Base-by-base conservation (phyloP, 73 alveolate species). In the Paramecium caudatum region DNA sequence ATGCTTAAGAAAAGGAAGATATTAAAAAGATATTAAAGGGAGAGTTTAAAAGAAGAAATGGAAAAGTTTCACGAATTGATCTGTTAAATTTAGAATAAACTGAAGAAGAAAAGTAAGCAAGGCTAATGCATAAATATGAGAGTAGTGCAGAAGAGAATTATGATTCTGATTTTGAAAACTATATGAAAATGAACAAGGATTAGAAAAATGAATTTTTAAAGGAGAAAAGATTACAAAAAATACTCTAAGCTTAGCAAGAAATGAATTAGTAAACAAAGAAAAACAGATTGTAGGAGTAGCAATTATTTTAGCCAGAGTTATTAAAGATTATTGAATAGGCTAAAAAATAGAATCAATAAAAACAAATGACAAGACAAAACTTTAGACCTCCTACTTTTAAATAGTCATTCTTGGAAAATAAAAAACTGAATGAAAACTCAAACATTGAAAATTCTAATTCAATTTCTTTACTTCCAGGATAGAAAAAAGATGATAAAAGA, bases 41-140 rank as follows among this genome's bases (percentile, higher is more conserved):
- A 68, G 84, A 68, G 34, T 68, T 34, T 10, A 68, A 37, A 68
- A 37, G 84, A 68, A 68, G 84, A 13, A 34, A 68, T 34, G 50
- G 84, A 30, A 68, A 37, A 37, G 30, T 34, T 8, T 15, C 84
- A 1, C 17, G 34, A 17, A 68, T 68, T 2, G 84, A 68, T 34
- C 34, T 68, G 30, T 9, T 55, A 3, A 55, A 55, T 55, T 27
- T 55, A 21, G 80, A 55, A 8, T 16, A 68, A 36, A 37, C 47
- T 68, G 84, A 68, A 17, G 84, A 37, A 32, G 50, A 34, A 32
- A 68, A 68, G 19, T 34, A 68, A 68, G 47, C 84, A 9, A 68
- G 50, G 21, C 37, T 68, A 34, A 68, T 34, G 32, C 61, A 68
- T 32, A 34, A 68, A 15, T 32, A 8, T n/a, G 47, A 68, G 37